Percentiles rank a stretch among this genome's conserved stretches.
phyloP scores from a whole-genome alignment of 2,329 filamentous ascomycete species.

The Whalleya microplaca region DNA sequence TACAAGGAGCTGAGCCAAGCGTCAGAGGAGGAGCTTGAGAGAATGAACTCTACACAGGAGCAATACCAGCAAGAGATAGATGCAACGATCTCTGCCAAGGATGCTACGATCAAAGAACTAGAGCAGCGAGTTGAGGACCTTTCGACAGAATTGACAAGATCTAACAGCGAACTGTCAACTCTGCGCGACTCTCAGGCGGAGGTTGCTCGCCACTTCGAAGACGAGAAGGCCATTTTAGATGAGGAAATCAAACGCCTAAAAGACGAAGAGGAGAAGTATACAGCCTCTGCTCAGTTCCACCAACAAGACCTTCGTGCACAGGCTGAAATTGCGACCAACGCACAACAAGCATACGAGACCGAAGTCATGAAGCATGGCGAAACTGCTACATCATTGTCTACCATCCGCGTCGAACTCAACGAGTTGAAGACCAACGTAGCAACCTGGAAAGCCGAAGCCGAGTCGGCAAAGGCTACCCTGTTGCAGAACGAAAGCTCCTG shows the following conservation, averaged over 20 bases:
- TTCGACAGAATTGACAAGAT: slow-evolving; percentile 76
- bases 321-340: slow-evolving; percentile 88
- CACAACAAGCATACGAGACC: slow-evolving; percentile 93
- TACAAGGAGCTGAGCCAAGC: slow-evolving; percentile 88
- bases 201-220: slow-evolving; percentile 69
- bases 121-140: slow-evolving; percentile 84
- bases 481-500: slow-evolving; percentile 84
- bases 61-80: slow-evolving; percentile 90
- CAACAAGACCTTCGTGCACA: slow-evolving; percentile 92
- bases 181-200: slow-evolving; percentile 83
- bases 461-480: slow-evolving; percentile 80
- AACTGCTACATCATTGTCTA: slow-evolving; percentile 83
- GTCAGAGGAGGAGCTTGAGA: slow-evolving; percentile 84
- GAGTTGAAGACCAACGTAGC: slow-evolving; percentile 79
- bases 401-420: slow-evolving; percentile 79
- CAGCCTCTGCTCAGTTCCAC: slow-evolving; percentile 79
- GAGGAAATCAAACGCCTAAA: slow-evolving; percentile 80
- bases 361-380: slow-evolving; percentile 95
- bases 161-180: slow-evolving; percentile 80
- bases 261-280: slow-evolving; percentile 80
- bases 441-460: slow-evolving; percentile 76
- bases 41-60: slow-evolving; percentile 78
- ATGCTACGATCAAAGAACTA: slow-evolving; percentile 77
- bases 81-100: slow-evolving; percentile 73
- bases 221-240: slow-evolving; percentile 80